phyloP scores from a whole-genome alignment of 441 rosid genomes.

The Euphorbia corollata region DNA sequence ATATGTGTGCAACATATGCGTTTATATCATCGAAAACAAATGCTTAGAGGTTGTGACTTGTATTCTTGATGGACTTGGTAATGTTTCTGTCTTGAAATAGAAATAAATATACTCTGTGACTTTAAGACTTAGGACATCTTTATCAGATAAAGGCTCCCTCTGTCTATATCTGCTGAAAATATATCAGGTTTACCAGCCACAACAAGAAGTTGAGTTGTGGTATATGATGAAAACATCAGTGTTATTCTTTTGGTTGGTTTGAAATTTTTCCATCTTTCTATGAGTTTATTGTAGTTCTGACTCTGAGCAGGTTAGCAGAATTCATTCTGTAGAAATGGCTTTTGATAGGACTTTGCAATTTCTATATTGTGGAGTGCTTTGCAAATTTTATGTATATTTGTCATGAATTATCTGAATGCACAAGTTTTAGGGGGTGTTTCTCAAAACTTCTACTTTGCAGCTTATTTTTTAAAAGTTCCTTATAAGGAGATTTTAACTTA shows the following conservation, averaged over 20 bases:
- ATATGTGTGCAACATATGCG: background rate
- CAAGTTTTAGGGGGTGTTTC: too few relatives aligned
- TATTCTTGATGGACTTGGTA: background rate
- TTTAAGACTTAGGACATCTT: constrained; percentile 1
- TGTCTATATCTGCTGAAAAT: background rate
- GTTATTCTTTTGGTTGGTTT: background rate
- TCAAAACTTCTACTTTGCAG: too few relatives aligned
- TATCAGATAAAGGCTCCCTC: background rate
- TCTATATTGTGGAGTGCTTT: background rate
- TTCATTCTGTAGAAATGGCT: background rate
- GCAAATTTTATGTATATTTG: background rate
- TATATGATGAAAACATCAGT: background rate
- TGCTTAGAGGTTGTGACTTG: background rate
- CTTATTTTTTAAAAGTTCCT: too few relatives aligned
- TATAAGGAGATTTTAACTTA: too few relatives aligned
- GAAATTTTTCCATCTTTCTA: background rate
- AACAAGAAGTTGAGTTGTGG: background rate
- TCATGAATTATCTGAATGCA: background rate
- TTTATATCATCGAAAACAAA: background rate
- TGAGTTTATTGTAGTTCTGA: background rate
- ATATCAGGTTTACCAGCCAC: background rate
- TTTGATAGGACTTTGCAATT: background rate
- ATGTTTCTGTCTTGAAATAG: constrained; percentile 4
- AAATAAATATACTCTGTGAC: background rate
- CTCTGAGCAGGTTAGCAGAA: background rate